phyloP scores from a whole-genome alignment of 306 rosid species.

The Glycyrrhiza uralensis region DNA sequence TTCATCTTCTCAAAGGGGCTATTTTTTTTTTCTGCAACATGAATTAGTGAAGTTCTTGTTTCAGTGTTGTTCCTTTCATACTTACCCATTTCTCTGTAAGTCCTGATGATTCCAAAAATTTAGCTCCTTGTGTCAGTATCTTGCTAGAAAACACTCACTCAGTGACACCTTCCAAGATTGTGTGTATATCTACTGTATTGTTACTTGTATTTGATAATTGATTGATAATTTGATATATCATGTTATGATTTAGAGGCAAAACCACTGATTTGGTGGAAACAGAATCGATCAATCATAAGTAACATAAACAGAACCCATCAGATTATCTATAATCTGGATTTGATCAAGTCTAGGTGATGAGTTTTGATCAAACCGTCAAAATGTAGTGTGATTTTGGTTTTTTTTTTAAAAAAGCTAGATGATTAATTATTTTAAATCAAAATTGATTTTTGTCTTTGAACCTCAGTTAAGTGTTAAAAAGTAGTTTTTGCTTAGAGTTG shows the following conservation, averaged over 20 bases:
- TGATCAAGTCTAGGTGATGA: neutral
- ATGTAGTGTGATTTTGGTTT: no score
- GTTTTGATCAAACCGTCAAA: neutral
- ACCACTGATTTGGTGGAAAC: neutral
- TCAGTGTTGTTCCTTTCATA: neutral
- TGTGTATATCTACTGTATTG: neutral
- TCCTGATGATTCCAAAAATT: neutral
- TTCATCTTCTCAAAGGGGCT: neutral
- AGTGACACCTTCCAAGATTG: neutral
- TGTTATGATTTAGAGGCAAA: neutral
- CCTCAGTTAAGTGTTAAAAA: no score
- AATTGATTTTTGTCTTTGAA: no score
- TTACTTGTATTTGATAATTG: slow-evolving; percentile 1
- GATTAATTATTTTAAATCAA: no score
- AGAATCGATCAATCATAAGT: neutral
- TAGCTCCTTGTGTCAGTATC: neutral
- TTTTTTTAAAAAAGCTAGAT: no score
- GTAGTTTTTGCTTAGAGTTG: no score
- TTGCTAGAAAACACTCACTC: neutral
- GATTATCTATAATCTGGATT: slow-evolving; percentile 15
- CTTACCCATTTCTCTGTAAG: neutral
- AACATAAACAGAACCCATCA: neutral
- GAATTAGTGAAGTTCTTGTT: slow-evolving; percentile 11
- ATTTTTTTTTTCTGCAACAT: neutral
- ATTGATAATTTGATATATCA: neutral